A percentile compares a stretch with the other conserved stretches of the same genome.
Evolutionary conservation across 2,329 filamentous ascomycete genomes (phyloP).

Genomic region (Xenoacremonium recifei): DNA sequence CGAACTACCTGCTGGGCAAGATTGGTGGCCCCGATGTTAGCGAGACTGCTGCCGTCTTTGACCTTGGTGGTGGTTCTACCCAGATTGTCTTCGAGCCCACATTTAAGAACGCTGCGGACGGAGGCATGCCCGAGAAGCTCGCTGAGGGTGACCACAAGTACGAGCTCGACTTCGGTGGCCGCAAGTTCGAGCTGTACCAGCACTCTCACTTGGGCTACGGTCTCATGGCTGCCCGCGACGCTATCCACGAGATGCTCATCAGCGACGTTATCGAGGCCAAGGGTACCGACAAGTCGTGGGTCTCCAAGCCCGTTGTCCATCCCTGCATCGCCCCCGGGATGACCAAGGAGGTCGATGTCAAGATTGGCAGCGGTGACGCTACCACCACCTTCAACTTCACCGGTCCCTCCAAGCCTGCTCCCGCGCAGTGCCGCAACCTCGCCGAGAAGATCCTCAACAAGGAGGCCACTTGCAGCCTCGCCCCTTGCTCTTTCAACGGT

Average conservation of each 20-base stretch:
- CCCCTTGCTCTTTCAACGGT: conserved; percentile 98
- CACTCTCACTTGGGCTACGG: conserved; percentile 97
- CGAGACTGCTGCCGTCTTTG: conserved; percentile 90
- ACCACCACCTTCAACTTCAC: conserved; percentile 77
- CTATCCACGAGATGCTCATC: conserved; percentile 75
- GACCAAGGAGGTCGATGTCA: conserved; percentile 70
- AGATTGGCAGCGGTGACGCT: conserved; percentile 60
- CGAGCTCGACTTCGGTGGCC: conserved; percentile 82
- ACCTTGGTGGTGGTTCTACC: conserved; percentile 93
- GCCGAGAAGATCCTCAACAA: conserved; percentile 91
- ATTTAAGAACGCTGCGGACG: conserved; percentile 69
- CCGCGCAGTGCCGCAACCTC: conserved; percentile 85
- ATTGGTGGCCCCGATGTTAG: conserved; percentile 90
- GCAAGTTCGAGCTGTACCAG: conserved; percentile 91
- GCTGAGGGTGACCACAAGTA: conserved; percentile 95
- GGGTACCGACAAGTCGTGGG: conserved; percentile 62
- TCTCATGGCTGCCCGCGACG: conserved; percentile 88
- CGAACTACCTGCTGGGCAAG: conserved; percentile 97
- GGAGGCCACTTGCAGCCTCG: conserved; percentile 74
- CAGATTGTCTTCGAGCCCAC: conserved; percentile 98
- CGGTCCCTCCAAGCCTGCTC: conserved; percentile 71
- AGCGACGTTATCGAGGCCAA: conserved; percentile 67
- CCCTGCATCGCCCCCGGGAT: conserved; percentile 85
- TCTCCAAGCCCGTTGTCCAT: conserved; percentile 70
- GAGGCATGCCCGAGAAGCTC: conserved; percentile 83